Evolutionary conservation across 108 stramenopile genomes (phyloP).

Genomic region (Bacterosira constricta): DNA sequence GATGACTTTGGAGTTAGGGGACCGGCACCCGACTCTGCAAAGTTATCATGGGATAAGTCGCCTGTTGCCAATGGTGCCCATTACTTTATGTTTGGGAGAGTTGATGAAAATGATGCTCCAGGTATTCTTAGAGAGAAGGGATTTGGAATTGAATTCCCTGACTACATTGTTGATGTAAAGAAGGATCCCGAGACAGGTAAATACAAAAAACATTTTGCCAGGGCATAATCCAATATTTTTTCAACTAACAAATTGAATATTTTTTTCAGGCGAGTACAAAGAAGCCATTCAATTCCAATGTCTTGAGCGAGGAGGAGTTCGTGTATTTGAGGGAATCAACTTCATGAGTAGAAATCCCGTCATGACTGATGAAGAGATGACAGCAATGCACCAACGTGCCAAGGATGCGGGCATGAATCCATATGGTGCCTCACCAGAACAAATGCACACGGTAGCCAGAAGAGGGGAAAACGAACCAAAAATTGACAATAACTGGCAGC

Average conservation of each 20-base stretch:
- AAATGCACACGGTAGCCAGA: constrained; percentile 92
- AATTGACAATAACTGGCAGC: constrained; percentile 86
- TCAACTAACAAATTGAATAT: too few relatives aligned
- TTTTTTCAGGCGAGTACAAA: constrained; percentile 59
- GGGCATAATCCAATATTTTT: too few relatives aligned
- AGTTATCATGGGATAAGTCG: constrained; percentile 85
- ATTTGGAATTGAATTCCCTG: constrained; percentile 92
- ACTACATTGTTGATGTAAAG: constrained; percentile 89
- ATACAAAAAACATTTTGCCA: not conserved
- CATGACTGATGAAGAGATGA: constrained; percentile 78
- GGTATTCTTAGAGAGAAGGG: constrained; percentile 88
- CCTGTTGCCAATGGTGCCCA: constrained; percentile 94
- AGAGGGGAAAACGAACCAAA: constrained; percentile 61
- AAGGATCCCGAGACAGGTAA: constrained; percentile 76
- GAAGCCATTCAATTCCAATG: constrained; percentile 95
- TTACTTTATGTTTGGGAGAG: constrained; percentile 91
- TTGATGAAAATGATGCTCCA: constrained; percentile 82
- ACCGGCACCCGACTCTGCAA: constrained; percentile 80
- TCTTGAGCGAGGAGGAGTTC: constrained; percentile 86
- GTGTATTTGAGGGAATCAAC: constrained; percentile 96
- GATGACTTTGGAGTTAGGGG: constrained; percentile 92
- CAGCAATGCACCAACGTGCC: constrained; percentile 83
- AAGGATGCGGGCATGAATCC: constrained; percentile 83
- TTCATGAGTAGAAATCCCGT: constrained; percentile 86
- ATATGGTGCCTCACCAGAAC: constrained; percentile 87